Conservation (phyloP, 2,329 filamentous ascomycete genomes). For the Fusarium tjaetaba region DNA sequence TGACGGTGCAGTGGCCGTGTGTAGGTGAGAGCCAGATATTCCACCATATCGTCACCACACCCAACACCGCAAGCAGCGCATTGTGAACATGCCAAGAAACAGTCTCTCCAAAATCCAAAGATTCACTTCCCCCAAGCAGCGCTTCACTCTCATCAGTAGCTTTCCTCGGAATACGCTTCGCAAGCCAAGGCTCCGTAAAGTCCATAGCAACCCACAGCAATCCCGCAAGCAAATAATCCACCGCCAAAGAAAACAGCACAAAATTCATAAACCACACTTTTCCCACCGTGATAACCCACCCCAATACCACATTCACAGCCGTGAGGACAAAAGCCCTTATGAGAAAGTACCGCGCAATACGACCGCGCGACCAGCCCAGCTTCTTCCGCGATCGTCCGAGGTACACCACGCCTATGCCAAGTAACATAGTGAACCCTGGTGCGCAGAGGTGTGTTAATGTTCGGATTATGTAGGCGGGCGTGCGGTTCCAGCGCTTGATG, state of each 20-base stretch:
- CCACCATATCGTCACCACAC: slow-evolving; percentile 55
- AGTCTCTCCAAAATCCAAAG: neutral
- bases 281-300: slow-evolving; percentile 47
- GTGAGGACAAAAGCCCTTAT: slow-evolving; percentile 41
- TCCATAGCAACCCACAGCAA: slow-evolving; percentile 53
- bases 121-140: slow-evolving; percentile 34
- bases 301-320: slow-evolving; percentile 46
- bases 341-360: slow-evolving; percentile 53
- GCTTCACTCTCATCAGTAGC: slow-evolving; percentile 44
- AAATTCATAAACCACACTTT: slow-evolving; percentile 55
- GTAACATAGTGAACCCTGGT: slow-evolving; percentile 57
- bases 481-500: slow-evolving; percentile 51
- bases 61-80: slow-evolving; percentile 46
- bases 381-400: slow-evolving; percentile 54
- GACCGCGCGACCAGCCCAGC: slow-evolving; percentile 51
- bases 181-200: slow-evolving; percentile 48
- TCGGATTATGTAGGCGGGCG: slow-evolving; percentile 52
- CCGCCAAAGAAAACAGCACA: slow-evolving; percentile 55
- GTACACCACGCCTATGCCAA: slow-evolving; percentile 58
- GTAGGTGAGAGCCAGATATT: slow-evolving; percentile 57
- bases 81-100: slow-evolving; percentile 57
- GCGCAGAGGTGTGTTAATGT: slow-evolving; percentile 58
- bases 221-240: slow-evolving; percentile 57
- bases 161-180: slow-evolving; percentile 23
- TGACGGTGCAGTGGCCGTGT: slow-evolving; percentile 49